Conservation (phyloP, 2,329 filamentous ascomycete species). For the Huntiella omanensis region DNA sequence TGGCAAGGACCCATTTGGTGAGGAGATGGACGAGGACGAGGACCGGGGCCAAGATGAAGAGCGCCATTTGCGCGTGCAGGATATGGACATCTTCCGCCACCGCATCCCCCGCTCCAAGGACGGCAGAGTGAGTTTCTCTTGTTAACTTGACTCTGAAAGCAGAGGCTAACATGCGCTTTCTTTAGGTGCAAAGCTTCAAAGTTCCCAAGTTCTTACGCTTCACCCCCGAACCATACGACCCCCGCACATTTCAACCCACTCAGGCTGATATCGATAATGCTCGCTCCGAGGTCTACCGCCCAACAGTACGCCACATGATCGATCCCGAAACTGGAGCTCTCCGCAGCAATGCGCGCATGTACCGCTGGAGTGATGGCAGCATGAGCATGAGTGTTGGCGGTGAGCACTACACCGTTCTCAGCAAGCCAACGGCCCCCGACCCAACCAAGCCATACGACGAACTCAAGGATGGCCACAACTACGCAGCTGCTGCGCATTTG, state of each 20-base stretch:
- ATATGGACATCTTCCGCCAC: conserved; percentile 48
- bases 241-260: conserved; percentile 44
- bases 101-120: conserved; percentile 51
- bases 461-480: conserved; percentile 55
- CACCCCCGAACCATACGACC: conserved; percentile 46
- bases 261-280: conserved; percentile 35
- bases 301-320: conserved; percentile 50
- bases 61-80: conserved; percentile 38
- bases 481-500: conserved; percentile 53
- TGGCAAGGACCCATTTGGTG: conserved; percentile 7
- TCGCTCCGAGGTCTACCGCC: conserved; percentile 36
- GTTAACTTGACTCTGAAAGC: not conserved
- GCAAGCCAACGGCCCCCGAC: conserved; percentile 48
- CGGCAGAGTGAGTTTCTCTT: conserved; percentile 37
- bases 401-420: conserved; percentile 56
- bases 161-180: not conserved
- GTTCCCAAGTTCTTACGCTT: conserved; percentile 56
- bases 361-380: conserved; percentile 65
- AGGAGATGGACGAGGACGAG: conserved; percentile 9
- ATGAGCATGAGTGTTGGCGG: conserved; percentile 57
- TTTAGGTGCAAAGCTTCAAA: conserved; percentile 12
- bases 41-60: conserved; percentile 9
- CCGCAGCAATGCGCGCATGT: conserved; percentile 56
- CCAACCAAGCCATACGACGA: conserved; percentile 42
- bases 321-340: conserved; percentile 46